Evolutionary conservation across 805 yeast species (phyloP).

Genomic region (Wickerhamiella shivajii): DNA sequence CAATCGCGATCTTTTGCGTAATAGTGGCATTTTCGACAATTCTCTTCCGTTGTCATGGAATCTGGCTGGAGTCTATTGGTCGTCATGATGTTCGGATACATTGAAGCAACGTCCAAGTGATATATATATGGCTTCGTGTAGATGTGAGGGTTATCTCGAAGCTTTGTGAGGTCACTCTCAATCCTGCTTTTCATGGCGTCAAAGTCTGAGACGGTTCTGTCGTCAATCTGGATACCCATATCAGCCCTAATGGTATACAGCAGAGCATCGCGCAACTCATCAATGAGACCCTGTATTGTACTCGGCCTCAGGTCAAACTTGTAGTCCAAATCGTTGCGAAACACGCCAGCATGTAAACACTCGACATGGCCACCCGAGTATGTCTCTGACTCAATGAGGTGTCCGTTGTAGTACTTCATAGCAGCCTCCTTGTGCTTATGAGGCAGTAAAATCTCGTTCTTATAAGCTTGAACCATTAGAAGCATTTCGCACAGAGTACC

Average conservation of each 20-base stretch:
- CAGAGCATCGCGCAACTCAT: slow-evolving; percentile 60
- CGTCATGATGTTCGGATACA: slow-evolving; percentile 98
- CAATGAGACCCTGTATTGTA: slow-evolving; percentile 65
- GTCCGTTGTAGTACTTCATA: slow-evolving; percentile 93
- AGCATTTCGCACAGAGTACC: slow-evolving; percentile 98
- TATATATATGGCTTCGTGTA: slow-evolving; percentile 75
- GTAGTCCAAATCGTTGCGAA: slow-evolving; percentile 69
- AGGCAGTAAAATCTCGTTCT: slow-evolving; percentile 63
- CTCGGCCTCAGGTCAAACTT: slow-evolving; percentile 68
- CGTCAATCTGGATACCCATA: slow-evolving; percentile 27
- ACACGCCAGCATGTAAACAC: slow-evolving; percentile 94
- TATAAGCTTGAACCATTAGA: slow-evolving; percentile 86
- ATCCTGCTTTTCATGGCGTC: slow-evolving; percentile 58
- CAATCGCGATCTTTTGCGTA: slow-evolving; percentile 90
- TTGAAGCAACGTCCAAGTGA: slow-evolving; percentile 97
- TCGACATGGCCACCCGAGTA: slow-evolving; percentile 99
- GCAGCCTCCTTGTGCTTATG: slow-evolving; percentile 88
- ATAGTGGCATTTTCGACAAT: slow-evolving; percentile 95
- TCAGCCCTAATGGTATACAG: slow-evolving; percentile 62
- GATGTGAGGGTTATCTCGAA: slow-evolving; percentile 50
- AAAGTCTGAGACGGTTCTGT: slow-evolving; percentile 56
- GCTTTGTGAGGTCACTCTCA: slow-evolving; percentile 36
- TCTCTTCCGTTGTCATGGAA: slow-evolving; percentile 87
- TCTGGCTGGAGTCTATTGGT: slow-evolving; percentile 96
- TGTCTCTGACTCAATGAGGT: slow-evolving; percentile 84